Evolutionary conservation across 2,329 filamentous ascomycete genomes (phyloP).

Genomic region (Cladosporium colombiae): DNA sequence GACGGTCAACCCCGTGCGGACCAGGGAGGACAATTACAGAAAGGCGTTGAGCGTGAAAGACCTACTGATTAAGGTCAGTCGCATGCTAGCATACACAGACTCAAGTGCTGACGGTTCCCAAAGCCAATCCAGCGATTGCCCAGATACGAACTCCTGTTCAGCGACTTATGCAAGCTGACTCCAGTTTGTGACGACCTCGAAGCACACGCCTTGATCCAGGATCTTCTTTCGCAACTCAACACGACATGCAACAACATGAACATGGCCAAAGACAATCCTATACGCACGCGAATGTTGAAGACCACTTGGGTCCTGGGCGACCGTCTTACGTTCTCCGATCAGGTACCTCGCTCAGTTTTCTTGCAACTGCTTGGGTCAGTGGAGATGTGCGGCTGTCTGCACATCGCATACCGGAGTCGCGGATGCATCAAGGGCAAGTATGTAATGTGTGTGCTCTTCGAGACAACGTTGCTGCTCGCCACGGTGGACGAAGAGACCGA

Average conservation of each 20-base stretch:
- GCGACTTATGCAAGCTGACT: slow-evolving; percentile 78
- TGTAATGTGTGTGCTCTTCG: slow-evolving; percentile 83
- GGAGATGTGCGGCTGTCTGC: slow-evolving; percentile 76
- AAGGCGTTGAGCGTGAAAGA: slow-evolving; percentile 83
- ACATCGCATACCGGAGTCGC: slow-evolving; percentile 77
- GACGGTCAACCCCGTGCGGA: slow-evolving; percentile 70
- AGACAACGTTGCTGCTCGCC: slow-evolving; percentile 75
- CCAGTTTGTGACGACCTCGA: slow-evolving; percentile 82
- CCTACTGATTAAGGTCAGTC: slow-evolving; percentile 78
- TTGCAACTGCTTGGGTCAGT: slow-evolving; percentile 74
- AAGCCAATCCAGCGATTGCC: slow-evolving; percentile 91
- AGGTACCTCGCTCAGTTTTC: slow-evolving; percentile 63
- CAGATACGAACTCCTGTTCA: slow-evolving; percentile 85
- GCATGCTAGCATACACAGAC: no score
- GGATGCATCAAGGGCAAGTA: slow-evolving; percentile 70
- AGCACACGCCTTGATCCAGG: slow-evolving; percentile 77
- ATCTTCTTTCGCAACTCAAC: slow-evolving; percentile 69
- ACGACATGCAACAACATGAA: slow-evolving; percentile 80
- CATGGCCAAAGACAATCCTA: slow-evolving; percentile 73
- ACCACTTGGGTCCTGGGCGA: slow-evolving; percentile 85
- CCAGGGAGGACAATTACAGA: slow-evolving; percentile 61
- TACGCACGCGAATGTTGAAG: slow-evolving; percentile 69
- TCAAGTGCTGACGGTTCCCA: not conserved
- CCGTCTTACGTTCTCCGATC: slow-evolving; percentile 71
- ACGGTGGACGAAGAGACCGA: slow-evolving; percentile 64